Percentiles rank a stretch among this genome's conserved stretches.
Conservation (phyloP, 345 rosid species). For the Eucalyptus paniculata region DNA sequence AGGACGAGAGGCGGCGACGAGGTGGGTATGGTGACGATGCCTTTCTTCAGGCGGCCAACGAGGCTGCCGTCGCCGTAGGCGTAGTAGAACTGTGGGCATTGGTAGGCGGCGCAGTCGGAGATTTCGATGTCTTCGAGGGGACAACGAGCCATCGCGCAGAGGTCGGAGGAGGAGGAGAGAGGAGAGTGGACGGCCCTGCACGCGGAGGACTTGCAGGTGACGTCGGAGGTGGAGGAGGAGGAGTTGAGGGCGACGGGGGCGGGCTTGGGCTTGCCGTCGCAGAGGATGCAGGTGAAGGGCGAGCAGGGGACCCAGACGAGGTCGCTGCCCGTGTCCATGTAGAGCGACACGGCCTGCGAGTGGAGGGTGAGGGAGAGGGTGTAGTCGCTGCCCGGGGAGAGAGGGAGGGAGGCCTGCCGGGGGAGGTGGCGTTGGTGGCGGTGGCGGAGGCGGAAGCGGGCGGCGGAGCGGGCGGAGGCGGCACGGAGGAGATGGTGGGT, state of each 20-base stretch:
- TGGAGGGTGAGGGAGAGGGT: conserved; percentile 45
- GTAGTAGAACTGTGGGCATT: conserved; percentile 79
- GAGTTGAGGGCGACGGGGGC: conserved; percentile 12
- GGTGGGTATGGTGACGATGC: conserved; percentile 32
- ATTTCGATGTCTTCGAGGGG: conserved; percentile 72
- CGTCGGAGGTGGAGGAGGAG: conserved; percentile 43
- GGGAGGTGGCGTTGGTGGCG: conserved; percentile 2
- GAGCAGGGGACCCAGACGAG: conserved; percentile 96
- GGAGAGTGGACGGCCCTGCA: conserved; percentile 81
- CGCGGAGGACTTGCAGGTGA: conserved; percentile 56
- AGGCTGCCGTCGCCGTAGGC: conserved; percentile 97
- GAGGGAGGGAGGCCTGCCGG: conserved; percentile 48
- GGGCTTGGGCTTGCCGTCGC: conserved; percentile 50
- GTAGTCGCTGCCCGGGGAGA: conserved; percentile 84
- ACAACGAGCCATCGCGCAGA: conserved; percentile 80
- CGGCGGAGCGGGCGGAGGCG: conserved; percentile 40
- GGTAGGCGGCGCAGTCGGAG: conserved; percentile 46
- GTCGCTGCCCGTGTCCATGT: conserved; percentile 94
- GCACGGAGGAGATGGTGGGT: conserved; percentile 75
- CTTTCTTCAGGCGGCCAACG: conserved; percentile 44
- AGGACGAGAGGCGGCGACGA: conserved; percentile 23
- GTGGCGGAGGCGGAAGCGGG: conserved; percentile 55
- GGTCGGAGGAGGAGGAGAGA: conserved; percentile 43
- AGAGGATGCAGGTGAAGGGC: conserved; percentile 83
- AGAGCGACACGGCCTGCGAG: conserved; percentile 53